Evolutionary conservation across 441 rosid species (phyloP), one percentile per base, ranked within the genome.

Genomic region (Mallotus repandus): DNA sequence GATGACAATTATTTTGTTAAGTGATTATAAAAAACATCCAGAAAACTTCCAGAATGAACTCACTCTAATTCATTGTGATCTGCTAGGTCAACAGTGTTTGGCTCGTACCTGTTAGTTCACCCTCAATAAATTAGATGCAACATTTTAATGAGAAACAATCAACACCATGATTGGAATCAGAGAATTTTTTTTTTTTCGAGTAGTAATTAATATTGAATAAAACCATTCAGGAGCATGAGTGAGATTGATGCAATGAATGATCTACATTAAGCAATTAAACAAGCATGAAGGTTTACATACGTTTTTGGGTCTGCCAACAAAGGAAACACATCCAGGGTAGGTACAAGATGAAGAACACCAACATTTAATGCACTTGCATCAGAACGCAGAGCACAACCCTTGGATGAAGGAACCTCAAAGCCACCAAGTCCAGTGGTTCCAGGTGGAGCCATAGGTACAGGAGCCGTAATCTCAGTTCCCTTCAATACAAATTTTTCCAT

Each of bases 351-450:
- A 59, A 96, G 97, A 82, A 96, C 98, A 52, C 98, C 99, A 67
- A 96, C 75, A 38, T 96, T 93, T 81, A 96, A 82, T 62, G 98
- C 94, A 78, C 98, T 96, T 35, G 99, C 98, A 81, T 96, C 98
- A 77, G 97, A 87, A 68, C 98, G 97, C 79, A 96, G 74, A 78
- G 89, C 88, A 70, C 92, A 83, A 58, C 98, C 99, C 85, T 86
- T 93, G 56, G 99, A 92, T 66, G 91, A 92, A 55, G 99, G 99
- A 83, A 93, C 97, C 66, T 96, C 99, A 84, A 96, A 96, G 66
- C 98, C 99, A 77, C 99, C 99, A 72, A 96, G 98, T 49, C 99
- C 98, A 56, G 99, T 96, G 52, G 99, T 96, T 82, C 96, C 96
- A 2, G 96, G 80, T 52, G 93, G 92, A 81, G 94, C 82, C 98